Evolutionary conservation across 2,329 filamentous ascomycete genomes (phyloP).

Genomic region (Verticillium tricorpus): DNA sequence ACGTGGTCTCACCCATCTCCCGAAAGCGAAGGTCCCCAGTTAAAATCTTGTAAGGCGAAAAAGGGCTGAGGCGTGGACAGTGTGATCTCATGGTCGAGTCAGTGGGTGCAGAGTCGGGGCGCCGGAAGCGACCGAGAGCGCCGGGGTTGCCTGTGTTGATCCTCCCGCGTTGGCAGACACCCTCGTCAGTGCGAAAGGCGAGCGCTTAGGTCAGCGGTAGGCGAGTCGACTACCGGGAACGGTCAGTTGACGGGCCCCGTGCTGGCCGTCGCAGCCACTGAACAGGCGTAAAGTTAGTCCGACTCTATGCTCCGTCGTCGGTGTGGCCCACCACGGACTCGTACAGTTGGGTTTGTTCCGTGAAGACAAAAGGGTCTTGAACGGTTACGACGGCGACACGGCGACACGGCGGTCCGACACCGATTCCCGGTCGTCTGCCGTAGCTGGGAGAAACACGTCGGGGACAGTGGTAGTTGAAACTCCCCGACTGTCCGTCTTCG

Average conservation of each 20-base stretch:
- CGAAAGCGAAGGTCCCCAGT: background rate
- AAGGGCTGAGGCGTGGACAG: background rate
- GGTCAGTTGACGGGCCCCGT: background rate
- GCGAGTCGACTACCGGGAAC: background rate
- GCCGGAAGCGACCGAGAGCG: background rate
- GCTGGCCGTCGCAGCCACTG: background rate
- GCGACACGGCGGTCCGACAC: background rate
- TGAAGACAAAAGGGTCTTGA: background rate
- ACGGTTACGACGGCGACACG: background rate
- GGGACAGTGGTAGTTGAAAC: background rate
- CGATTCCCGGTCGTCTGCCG: background rate
- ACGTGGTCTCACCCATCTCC: background rate
- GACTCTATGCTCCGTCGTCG: background rate
- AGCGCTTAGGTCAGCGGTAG: background rate
- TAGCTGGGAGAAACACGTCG: background rate
- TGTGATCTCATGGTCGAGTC: background rate
- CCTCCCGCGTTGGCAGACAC: background rate
- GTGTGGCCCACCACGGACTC: background rate
- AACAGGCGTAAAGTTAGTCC: background rate
- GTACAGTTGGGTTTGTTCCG: background rate
- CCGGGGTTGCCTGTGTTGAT: background rate
- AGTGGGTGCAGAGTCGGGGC: background rate
- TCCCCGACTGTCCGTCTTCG: background rate
- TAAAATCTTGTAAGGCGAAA: background rate
- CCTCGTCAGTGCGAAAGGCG: too few relatives aligned